Conservation (phyloP, 2,329 filamentous ascomycete genomes). For the Plectosphaerella cucumerina region DNA sequence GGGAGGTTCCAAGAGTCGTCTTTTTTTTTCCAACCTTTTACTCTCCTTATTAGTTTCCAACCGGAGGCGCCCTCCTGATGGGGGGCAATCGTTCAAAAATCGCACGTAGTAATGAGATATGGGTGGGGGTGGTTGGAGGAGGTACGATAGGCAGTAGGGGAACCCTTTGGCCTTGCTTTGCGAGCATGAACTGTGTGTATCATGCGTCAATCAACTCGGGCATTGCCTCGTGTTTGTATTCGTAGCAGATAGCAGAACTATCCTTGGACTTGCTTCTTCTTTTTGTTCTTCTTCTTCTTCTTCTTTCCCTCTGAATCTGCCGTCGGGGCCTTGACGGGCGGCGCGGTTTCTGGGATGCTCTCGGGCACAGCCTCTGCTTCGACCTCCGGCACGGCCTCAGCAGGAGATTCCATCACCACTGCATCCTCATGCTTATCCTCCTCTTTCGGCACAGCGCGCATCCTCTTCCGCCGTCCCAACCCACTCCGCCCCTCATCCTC, state of each 20-base stretch:
- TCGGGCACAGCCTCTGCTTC: constrained; percentile 1
- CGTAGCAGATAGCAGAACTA: not conserved
- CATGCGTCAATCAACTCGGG: constrained; percentile 1
- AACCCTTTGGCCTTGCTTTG: no score
- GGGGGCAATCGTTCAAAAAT: no score
- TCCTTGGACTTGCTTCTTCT: constrained; percentile 12
- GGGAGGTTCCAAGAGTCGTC: not conserved
- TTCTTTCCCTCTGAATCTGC: constrained; percentile 19
- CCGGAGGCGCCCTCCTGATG: no score
- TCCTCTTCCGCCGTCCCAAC: constrained; percentile 32
- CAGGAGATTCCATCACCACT: no score
- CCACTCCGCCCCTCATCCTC: constrained; percentile 29
- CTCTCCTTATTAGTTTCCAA: no score
- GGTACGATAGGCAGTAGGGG: no score
- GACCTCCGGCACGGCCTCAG: no score
- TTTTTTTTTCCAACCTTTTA: not conserved
- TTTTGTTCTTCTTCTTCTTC: constrained; percentile 14
- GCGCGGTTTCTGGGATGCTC: not conserved
- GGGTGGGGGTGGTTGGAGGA: no score
- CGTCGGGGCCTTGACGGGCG: not conserved
- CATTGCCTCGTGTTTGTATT: no score
- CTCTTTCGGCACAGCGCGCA: constrained; percentile 6
- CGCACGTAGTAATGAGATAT: no score
- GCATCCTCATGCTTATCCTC: not conserved
- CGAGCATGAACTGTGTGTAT: not conserved